Percentiles rank a stretch among this genome's conserved stretches.
Conservation (phyloP, 1,284 basidiomycete genomes). For the Ustilago lituana region DNA sequence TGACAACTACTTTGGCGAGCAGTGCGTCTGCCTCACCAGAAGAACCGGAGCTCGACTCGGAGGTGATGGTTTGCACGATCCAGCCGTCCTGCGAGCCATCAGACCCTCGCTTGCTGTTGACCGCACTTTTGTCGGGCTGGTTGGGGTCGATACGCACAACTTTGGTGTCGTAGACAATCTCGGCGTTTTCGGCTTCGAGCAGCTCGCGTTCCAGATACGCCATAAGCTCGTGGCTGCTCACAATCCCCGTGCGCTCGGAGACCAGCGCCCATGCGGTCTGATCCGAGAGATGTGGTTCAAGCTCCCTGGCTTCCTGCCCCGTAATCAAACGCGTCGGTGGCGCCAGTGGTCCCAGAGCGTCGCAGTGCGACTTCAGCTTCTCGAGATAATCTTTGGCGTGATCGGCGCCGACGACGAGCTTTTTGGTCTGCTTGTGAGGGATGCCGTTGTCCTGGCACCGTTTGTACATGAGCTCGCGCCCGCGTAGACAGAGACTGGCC, state of each 20-base stretch:
- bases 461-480: slow-evolving; percentile 83
- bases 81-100: slow-evolving; percentile 69
- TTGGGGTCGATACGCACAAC: slow-evolving; percentile 88
- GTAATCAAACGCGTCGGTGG: slow-evolving; percentile 73
- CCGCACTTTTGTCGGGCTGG: slow-evolving; percentile 14
- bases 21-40: slow-evolving; percentile 74
- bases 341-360: slow-evolving; percentile 65
- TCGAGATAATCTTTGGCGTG: slow-evolving; percentile 46
- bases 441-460: slow-evolving; percentile 77
- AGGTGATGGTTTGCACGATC: slow-evolving; percentile 71
- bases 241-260: slow-evolving; percentile 88
- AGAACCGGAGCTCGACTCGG: slow-evolving; percentile 28
- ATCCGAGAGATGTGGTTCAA: slow-evolving; percentile 83
- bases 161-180: slow-evolving; percentile 81
- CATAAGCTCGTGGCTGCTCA: slow-evolving; percentile 84
- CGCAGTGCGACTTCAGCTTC: slow-evolving; percentile 47
- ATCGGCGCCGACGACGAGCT: slow-evolving; percentile 69
- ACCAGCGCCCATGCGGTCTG: slow-evolving; percentile 80
- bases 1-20: slow-evolving; percentile 85
- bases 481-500: slow-evolving; percentile 85
- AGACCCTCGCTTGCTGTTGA: slow-evolving; percentile 40
- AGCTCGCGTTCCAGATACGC: slow-evolving; percentile 82
- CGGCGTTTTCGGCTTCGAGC: slow-evolving; percentile 75
- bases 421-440: slow-evolving; percentile 80
- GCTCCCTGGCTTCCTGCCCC: slow-evolving; percentile 76